Evolutionary conservation across 441 rosid species (phyloP).

Genomic region (Viola pubescens): DNA sequence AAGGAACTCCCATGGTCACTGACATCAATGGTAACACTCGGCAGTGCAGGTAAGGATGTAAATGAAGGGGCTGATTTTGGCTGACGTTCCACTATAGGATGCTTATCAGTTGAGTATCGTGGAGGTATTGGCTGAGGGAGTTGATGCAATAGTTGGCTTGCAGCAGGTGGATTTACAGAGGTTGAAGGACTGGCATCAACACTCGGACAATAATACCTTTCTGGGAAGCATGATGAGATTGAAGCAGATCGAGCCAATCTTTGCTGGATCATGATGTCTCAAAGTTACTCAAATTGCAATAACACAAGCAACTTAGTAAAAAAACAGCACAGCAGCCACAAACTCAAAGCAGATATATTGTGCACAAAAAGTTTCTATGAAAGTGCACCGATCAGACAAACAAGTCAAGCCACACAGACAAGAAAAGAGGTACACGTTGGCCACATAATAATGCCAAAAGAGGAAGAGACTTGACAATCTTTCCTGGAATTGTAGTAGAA

Average conservation of each 20-base stretch:
- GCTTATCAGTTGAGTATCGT: neutral
- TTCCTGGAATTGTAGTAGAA: slow-evolving; percentile 4
- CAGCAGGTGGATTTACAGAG: neutral
- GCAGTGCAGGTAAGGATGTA: neutral
- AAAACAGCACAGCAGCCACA: neutral
- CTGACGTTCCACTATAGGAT: neutral
- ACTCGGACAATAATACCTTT: slow-evolving; percentile 2
- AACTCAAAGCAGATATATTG: neutral
- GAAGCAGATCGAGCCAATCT: neutral
- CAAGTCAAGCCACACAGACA: neutral
- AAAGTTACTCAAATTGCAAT: neutral
- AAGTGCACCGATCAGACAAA: neutral
- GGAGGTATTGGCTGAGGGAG: neutral
- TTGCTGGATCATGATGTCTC: neutral
- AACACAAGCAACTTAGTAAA: neutral
- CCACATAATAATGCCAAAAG: neutral
- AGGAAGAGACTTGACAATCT: neutral
- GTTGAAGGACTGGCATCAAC: neutral
- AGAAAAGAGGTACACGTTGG: neutral
- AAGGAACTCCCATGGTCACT: neutral
- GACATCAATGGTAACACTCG: neutral
- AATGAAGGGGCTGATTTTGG: neutral
- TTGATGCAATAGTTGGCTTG: neutral
- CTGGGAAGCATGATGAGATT: slow-evolving; percentile 4
- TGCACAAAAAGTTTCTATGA: neutral